Evolutionary conservation across 208 protist genomes (phyloP).

Genomic region (Leishmania arabica): DNA sequence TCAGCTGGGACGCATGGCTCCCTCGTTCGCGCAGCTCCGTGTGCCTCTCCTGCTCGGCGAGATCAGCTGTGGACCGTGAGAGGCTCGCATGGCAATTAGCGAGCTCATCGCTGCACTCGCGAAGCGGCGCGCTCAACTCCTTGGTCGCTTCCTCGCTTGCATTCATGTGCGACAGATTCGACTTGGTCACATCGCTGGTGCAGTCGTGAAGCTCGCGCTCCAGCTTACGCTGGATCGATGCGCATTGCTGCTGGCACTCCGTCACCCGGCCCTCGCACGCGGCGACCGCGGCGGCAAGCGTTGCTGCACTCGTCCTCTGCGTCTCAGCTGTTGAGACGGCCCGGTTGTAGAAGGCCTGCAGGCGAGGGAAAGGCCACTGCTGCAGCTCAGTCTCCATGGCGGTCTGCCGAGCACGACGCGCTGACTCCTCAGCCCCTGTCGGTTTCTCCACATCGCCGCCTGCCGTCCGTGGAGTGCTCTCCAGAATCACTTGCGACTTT

Average conservation of each 20-base stretch:
- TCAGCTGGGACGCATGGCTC: background rate
- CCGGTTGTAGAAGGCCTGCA: constrained; percentile 24
- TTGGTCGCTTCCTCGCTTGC: background rate
- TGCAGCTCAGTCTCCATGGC: constrained; percentile 4
- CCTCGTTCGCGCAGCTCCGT: constrained; percentile 1
- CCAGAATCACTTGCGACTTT: background rate
- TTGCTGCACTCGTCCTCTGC: background rate
- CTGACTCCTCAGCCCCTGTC: background rate
- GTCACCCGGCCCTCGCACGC: constrained; percentile 1
- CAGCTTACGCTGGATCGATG: background rate
- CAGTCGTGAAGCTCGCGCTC: background rate
- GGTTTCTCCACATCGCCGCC: background rate
- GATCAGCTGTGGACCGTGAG: background rate
- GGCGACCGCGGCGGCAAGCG: background rate
- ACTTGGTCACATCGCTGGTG: background rate
- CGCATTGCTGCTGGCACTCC: constrained; percentile 8
- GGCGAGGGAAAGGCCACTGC: constrained; percentile 23
- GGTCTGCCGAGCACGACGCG: background rate
- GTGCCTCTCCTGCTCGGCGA: constrained; percentile 4
- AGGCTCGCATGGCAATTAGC: background rate
- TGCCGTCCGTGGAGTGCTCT: background rate
- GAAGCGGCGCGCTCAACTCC: constrained; percentile 2
- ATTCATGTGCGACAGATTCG: background rate
- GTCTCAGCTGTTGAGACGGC: background rate
- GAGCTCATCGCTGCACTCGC: background rate